Evolutionary conservation across 2,329 filamentous ascomycete genomes (phyloP).

Genomic region (Epichloe uncinata): DNA sequence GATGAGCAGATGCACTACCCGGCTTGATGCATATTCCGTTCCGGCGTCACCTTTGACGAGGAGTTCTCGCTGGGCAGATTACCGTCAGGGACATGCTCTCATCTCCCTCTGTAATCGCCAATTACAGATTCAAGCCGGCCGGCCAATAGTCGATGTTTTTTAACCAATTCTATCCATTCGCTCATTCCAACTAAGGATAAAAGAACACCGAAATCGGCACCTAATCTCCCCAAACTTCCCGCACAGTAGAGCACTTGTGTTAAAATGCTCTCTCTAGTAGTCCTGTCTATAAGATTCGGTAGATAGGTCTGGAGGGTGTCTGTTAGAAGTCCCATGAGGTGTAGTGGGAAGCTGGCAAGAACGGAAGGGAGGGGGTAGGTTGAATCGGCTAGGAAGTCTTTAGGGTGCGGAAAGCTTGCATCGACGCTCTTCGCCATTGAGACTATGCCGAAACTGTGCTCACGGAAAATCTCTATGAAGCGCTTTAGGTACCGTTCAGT

Average conservation of each 20-base stretch:
- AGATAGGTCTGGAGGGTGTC: conserved; percentile 65
- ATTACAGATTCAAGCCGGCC: conserved; percentile 62
- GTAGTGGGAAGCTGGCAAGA: conserved; percentile 70
- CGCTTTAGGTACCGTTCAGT: conserved; percentile 89
- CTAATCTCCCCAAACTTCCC: conserved; percentile 75
- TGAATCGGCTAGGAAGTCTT: conserved; percentile 15
- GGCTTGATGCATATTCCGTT: neutral
- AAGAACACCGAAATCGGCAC: conserved; percentile 85
- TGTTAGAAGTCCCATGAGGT: conserved; percentile 69
- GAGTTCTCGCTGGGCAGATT: too few relatives aligned
- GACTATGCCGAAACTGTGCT: conserved; percentile 92
- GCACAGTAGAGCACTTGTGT: conserved; percentile 92
- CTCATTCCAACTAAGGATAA: conserved; percentile 46
- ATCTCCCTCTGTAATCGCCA: conserved; percentile 29
- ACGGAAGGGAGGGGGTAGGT: conserved; percentile 58
- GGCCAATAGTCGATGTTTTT: conserved; percentile 73
- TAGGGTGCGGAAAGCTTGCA: conserved; percentile 22
- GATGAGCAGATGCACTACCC: neutral
- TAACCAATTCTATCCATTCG: conserved; percentile 83
- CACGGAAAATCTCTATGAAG: conserved; percentile 93
- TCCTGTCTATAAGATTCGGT: conserved; percentile 66
- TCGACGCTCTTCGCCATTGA: conserved; percentile 84
- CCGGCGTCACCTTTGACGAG: too few relatives aligned
- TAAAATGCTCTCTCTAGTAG: conserved; percentile 71
- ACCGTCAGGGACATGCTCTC: neutral